Evolutionary conservation across 2,329 filamentous ascomycete genomes (phyloP).

Genomic region (Aspergillus pseudoviridinutans): DNA sequence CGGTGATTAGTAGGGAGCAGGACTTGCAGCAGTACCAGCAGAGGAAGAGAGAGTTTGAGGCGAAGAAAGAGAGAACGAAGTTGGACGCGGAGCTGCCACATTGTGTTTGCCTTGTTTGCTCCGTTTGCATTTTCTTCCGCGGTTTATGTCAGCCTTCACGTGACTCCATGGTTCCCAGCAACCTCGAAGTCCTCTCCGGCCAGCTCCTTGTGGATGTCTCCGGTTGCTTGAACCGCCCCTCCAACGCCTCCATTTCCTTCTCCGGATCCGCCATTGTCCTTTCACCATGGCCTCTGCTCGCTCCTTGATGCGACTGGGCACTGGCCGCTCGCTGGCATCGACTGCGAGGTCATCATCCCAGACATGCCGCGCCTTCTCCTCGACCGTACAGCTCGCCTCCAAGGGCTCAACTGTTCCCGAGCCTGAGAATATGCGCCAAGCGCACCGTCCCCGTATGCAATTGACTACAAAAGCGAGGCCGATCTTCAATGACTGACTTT

Average conservation of each 20-base stretch:
- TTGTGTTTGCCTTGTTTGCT: constrained; percentile 21
- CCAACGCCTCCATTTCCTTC: constrained; percentile 13
- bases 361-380: constrained; percentile 36
- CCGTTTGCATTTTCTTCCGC: constrained; percentile 16
- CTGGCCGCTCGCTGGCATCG: constrained; percentile 36
- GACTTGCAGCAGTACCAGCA: constrained; percentile 6
- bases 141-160: constrained; percentile 18
- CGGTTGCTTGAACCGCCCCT: constrained; percentile 8
- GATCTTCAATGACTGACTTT: constrained; percentile 13
- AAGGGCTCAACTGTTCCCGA: constrained; percentile 57
- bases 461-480: constrained; percentile 6
- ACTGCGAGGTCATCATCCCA: constrained; percentile 31
- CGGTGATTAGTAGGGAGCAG: constrained; percentile 8
- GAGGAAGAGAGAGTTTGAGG: constrained; percentile 18
- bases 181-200: constrained; percentile 23
- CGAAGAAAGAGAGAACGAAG: constrained; percentile 18
- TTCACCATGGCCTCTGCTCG: constrained; percentile 44
- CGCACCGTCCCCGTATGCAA: constrained; percentile 48
- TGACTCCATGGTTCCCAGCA: constrained; percentile 17
- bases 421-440: constrained; percentile 63
- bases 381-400: constrained; percentile 39
- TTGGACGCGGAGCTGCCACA: constrained; percentile 12
- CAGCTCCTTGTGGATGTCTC: constrained; percentile 13
- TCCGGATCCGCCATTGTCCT: not conserved
- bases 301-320: constrained; percentile 42